Conservation (phyloP, 352 stramenopile genomes). For the Pythium scleroteichum region DNA sequence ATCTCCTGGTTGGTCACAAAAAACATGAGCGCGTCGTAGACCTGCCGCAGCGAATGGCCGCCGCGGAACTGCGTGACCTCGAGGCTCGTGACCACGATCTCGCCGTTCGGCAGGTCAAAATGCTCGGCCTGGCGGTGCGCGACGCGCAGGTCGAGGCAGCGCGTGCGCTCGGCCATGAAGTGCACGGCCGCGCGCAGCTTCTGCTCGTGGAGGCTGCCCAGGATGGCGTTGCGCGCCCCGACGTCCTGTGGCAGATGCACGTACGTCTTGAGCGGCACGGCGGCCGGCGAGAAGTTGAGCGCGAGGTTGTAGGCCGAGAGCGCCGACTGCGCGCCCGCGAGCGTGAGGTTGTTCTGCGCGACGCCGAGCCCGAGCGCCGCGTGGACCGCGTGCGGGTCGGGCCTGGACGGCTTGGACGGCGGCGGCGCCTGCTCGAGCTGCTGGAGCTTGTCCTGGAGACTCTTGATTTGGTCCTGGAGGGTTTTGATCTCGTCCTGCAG, state of each 20-base stretch:
- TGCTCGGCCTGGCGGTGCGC: slow-evolving; percentile 9
- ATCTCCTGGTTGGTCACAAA: slow-evolving; percentile 20
- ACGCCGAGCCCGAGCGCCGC: no score
- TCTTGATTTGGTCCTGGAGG: slow-evolving; percentile 11
- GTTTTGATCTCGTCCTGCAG: slow-evolving; percentile 12
- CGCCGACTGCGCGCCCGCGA: slow-evolving; percentile 8
- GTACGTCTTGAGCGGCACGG: slow-evolving; percentile 7
- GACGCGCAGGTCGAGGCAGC: slow-evolving; percentile 3
- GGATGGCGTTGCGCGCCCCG: neutral
- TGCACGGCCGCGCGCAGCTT: neutral
- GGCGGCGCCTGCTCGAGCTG: slow-evolving; percentile 3
- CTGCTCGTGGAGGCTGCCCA: neutral
- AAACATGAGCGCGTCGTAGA: slow-evolving; percentile 14
- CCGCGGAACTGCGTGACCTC: slow-evolving; percentile 6
- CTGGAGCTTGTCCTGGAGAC: neutral
- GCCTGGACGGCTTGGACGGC: neutral
- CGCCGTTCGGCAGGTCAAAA: slow-evolving; percentile 5
- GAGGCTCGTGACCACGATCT: neutral
- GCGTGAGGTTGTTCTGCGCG: slow-evolving; percentile 2
- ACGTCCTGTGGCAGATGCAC: slow-evolving; percentile 5
- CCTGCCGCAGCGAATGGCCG: slow-evolving; percentile 13
- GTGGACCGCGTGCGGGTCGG: no score
- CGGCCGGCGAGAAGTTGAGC: no score
- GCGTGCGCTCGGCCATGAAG: slow-evolving; percentile 11
- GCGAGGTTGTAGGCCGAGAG: slow-evolving; percentile 2